Evolutionary conservation across 2,329 filamentous ascomycete species (phyloP).

Genomic region (Orbilia ellipsospora): DNA sequence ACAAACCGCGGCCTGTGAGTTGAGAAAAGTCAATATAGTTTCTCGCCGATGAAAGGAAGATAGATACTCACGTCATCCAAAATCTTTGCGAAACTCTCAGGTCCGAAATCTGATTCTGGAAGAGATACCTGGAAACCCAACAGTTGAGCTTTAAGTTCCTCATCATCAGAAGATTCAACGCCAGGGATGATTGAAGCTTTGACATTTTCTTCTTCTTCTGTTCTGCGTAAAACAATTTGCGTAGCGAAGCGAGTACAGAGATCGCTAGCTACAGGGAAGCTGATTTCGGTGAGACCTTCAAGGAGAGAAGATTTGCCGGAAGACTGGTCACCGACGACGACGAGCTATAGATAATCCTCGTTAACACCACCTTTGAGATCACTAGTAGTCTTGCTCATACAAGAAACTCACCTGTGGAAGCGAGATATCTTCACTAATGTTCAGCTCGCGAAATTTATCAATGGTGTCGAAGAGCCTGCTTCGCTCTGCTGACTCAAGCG

Average conservation of each 20-base stretch:
- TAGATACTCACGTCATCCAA: constrained; percentile 25
- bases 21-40: background rate
- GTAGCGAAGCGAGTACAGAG: constrained; percentile 60
- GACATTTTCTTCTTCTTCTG: constrained; percentile 53
- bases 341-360: constrained; percentile 49
- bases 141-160: constrained; percentile 35
- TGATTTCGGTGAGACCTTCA: constrained; percentile 58
- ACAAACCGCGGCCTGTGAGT: constrained; percentile 51
- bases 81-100: constrained; percentile 37
- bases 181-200: constrained; percentile 57
- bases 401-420: constrained; percentile 57
- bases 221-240: constrained; percentile 58
- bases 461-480: constrained; percentile 52
- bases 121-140: constrained; percentile 49
- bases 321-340: constrained; percentile 59
- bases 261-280: constrained; percentile 57
- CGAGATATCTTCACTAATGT: constrained; percentile 58
- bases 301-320: constrained; percentile 59
- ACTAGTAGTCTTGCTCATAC: background rate
- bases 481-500: constrained; percentile 12
- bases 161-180: constrained; percentile 19
- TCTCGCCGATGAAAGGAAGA: background rate
- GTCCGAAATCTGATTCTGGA: constrained; percentile 41
- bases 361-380: too few relatives aligned
- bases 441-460: constrained; percentile 58